A percentile compares a stretch with the other conserved stretches of the same genome.
Evolutionary conservation across 768 basidiomycete species (phyloP).

Genomic region (Lepiota venenata): DNA sequence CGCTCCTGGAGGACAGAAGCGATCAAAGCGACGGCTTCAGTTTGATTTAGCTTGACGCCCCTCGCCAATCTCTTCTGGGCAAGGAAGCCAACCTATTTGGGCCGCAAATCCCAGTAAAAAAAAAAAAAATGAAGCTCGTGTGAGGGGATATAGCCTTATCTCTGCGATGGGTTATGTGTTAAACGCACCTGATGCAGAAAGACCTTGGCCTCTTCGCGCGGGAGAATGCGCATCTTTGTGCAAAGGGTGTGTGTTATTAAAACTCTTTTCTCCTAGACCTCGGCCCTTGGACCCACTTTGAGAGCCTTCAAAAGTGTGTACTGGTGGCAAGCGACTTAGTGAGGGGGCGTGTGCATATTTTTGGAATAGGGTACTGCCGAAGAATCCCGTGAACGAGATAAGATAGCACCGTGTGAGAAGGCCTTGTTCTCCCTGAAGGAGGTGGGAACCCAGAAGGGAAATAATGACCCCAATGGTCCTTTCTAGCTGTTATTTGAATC

Average conservation of each 20-base stretch:
- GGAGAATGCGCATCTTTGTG: slow-evolving; percentile 60
- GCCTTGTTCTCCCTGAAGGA: neutral
- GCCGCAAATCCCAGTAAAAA: neutral
- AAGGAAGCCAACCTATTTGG: slow-evolving; percentile 69
- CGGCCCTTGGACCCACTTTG: neutral
- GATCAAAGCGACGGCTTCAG: slow-evolving; percentile 88
- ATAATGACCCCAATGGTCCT: neutral
- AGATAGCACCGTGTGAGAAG: slow-evolving; percentile 5
- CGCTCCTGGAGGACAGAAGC: slow-evolving; percentile 91
- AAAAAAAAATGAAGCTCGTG: neutral
- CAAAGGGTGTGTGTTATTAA: neutral
- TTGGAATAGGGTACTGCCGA: neutral
- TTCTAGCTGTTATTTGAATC: too few relatives aligned
- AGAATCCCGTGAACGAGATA: slow-evolving; percentile 5
- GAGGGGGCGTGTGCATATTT: neutral
- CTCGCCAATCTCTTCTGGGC: slow-evolving; percentile 95
- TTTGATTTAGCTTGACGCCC: slow-evolving; percentile 82
- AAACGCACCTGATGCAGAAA: slow-evolving; percentile 62
- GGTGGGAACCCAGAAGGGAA: neutral
- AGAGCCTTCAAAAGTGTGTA: neutral
- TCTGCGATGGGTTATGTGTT: neutral
- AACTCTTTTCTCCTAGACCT: neutral
- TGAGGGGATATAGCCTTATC: neutral
- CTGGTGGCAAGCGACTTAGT: neutral
- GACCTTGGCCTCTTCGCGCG: slow-evolving; percentile 73